Percentiles rank a stretch among this genome's conserved stretches.
Conservation (phyloP, 2,329 filamentous ascomycete genomes). For the Colletotrichum lindemuthianum region DNA sequence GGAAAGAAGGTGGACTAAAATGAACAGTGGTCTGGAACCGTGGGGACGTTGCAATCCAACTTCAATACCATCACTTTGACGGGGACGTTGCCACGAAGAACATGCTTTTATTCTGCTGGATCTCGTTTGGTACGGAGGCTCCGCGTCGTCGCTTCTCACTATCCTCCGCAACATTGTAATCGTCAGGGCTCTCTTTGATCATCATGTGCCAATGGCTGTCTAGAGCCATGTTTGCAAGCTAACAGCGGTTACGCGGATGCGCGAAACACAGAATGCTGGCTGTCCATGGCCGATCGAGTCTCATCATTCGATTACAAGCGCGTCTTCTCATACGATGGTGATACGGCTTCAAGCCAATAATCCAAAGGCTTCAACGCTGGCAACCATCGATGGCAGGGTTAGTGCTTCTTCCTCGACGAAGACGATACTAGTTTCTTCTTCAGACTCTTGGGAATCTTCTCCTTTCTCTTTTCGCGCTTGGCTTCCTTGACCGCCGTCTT, state of each 20-base stretch:
- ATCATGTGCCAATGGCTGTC: constrained; percentile 51
- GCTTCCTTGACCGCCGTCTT: constrained; percentile 94
- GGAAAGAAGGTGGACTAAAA: too few species aligned
- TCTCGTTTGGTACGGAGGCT: constrained; percentile 5
- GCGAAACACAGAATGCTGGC: constrained; percentile 38
- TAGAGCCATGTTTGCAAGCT: constrained; percentile 48
- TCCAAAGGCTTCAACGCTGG: background rate
- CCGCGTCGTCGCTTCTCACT: background rate
- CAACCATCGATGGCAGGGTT: constrained; percentile 35
- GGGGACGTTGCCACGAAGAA: background rate
- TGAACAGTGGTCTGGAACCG: too few species aligned
- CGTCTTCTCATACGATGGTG: background rate
- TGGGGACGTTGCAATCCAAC: too few species aligned
- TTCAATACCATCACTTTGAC: too few species aligned
- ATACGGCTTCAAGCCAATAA: too few species aligned
- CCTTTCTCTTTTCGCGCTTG: constrained; percentile 90
- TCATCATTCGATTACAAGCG: constrained; percentile 59
- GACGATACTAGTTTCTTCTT: constrained; percentile 87
- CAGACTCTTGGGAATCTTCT: constrained; percentile 95
- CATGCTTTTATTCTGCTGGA: constrained; percentile 21
- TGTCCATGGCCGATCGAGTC: constrained; percentile 39
- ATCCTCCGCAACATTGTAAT: constrained; percentile 37
- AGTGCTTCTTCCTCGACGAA: constrained; percentile 72
- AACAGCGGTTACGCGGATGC: constrained; percentile 52
- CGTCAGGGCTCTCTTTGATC: constrained; percentile 72